These are phyloP conservation scores for Helicostylum pulchrum DNA, from an alignment of 192 early-diverging fungal genomes.

Conservation along the genomic window DNA sequence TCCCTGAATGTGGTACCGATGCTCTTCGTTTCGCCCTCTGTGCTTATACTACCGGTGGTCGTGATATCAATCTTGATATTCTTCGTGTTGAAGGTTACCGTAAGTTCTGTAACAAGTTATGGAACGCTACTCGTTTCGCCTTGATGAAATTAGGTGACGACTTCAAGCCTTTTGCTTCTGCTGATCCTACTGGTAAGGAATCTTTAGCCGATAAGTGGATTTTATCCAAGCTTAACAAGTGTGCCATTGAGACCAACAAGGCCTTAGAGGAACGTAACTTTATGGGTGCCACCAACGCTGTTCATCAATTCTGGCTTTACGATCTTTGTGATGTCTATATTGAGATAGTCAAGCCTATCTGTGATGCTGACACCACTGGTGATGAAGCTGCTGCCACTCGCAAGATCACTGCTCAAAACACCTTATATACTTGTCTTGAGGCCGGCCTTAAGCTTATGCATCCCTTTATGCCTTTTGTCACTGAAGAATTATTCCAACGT, in stretches of 20 bases:
- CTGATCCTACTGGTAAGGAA: constrained; percentile 67
- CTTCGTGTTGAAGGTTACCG: constrained; percentile 97
- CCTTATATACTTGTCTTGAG: constrained; percentile 94
- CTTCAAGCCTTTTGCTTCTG: constrained; percentile 65
- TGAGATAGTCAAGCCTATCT: constrained; percentile 88
- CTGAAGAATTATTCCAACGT: constrained; percentile 98
- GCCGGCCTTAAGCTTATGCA: constrained; percentile 88
- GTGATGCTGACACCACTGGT: constrained; percentile 58
- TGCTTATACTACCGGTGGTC: constrained; percentile 71
- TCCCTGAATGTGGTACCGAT: constrained; percentile 97
- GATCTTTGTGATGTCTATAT: constrained; percentile 98
- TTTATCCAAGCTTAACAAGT: constrained; percentile 82
- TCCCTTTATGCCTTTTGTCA: constrained; percentile 99
- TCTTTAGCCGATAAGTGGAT: constrained; percentile 93
- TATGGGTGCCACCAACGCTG: constrained; percentile 82
- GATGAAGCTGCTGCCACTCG: constrained; percentile 42
- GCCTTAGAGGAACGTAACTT: constrained; percentile 83
- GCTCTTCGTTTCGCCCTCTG: constrained; percentile 84
- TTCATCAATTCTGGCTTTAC: constrained; percentile 94
- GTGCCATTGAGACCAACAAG: constrained; percentile 72
- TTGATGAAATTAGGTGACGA: constrained; percentile 89
- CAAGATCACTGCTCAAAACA: constrained; percentile 70
- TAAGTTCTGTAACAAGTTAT: constrained; percentile 99
- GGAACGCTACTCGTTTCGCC: constrained; percentile 98
- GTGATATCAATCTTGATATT: constrained; percentile 93